Evolutionary conservation across 108 stramenopile genomes (phyloP).

Genomic region (Cyclotella cryptica): DNA sequence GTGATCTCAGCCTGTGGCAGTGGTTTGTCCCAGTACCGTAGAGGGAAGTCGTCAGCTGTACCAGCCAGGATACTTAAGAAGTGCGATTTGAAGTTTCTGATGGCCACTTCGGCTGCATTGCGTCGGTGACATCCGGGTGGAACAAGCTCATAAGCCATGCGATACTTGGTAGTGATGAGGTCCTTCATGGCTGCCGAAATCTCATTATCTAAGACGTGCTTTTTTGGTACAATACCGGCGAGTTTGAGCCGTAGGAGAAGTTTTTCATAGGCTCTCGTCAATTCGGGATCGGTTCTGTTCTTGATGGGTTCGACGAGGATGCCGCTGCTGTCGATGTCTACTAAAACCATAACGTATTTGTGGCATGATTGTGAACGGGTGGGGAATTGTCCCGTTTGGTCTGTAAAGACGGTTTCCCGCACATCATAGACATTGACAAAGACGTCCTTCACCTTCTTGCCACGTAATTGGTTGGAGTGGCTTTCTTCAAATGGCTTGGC

Average conservation of each 20-base stretch:
- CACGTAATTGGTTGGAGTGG: neutral
- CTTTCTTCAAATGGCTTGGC: neutral
- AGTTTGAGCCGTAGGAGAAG: neutral
- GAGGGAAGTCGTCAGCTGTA: neutral
- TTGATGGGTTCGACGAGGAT: neutral
- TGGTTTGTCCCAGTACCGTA: neutral
- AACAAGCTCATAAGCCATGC: neutral
- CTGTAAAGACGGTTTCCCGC: neutral
- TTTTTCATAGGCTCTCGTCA: neutral
- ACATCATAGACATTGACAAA: neutral
- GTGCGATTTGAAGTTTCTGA: constrained; percentile 2
- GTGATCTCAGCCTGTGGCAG: neutral
- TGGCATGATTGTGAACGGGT: too few species aligned
- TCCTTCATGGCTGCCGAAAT: neutral
- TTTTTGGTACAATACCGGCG: neutral
- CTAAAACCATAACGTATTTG: neutral
- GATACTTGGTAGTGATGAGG: neutral
- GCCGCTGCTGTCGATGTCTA: neutral
- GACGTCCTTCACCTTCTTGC: neutral
- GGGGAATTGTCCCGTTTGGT: neutral
- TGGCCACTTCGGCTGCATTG: neutral
- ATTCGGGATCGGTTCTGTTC: neutral
- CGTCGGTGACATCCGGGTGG: neutral
- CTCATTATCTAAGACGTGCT: neutral
- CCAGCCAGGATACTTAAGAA: neutral